Conservation (phyloP, 2,329 filamentous ascomycete species). For the Amauroascus niger region DNA sequence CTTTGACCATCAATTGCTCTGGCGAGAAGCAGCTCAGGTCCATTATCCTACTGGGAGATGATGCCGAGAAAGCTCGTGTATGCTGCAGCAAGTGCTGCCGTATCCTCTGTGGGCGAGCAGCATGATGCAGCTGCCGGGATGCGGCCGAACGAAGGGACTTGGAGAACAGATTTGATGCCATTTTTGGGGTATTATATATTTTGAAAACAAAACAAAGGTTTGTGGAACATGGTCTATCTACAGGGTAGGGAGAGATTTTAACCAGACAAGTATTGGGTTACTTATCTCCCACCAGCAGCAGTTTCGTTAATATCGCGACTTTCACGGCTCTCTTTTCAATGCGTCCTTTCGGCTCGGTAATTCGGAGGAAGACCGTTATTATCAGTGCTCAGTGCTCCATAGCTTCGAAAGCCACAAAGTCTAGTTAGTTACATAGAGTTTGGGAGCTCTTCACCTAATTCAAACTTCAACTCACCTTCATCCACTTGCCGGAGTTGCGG, state of each 20-base stretch:
- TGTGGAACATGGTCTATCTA: too few species aligned
- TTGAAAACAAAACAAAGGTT: background rate
- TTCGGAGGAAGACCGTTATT: background rate
- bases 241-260: too few species aligned
- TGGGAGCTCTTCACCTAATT: too few species aligned
- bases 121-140: constrained; percentile 1
- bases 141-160: background rate
- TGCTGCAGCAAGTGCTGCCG: constrained; percentile 6
- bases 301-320: background rate
- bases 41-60: constrained; percentile 47
- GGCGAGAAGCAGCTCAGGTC: constrained; percentile 62
- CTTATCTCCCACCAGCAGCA: too few species aligned
- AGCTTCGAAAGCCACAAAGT: too few species aligned
- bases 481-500: too few species aligned
- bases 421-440: background rate
- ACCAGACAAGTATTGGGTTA: too few species aligned
- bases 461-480: too few species aligned
- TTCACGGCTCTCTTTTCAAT: background rate
- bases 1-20: constrained; percentile 61
- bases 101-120: background rate
- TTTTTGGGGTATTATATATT: background rate
- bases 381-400: background rate
- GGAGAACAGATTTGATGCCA: constrained; percentile 11
- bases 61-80: constrained; percentile 27
- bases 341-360: background rate